These are phyloP conservation scores for Baeospora myosura DNA, from an alignment of 1,284 basidiomycete species.

Conservation along the genomic window DNA sequence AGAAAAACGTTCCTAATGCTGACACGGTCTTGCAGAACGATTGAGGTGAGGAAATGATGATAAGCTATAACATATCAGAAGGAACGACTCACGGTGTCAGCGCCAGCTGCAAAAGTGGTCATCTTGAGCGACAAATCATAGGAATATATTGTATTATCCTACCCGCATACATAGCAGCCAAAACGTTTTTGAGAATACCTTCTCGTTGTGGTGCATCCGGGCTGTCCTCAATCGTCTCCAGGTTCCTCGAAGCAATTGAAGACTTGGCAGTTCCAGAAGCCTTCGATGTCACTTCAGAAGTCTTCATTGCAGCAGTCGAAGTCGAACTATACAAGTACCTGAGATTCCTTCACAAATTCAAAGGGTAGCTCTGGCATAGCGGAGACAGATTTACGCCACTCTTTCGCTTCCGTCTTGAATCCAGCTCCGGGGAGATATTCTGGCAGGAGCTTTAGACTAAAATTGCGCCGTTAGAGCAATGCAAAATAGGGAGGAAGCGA, in stretches of 20 bases:
- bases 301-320: too few species aligned
- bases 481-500: too few species aligned
- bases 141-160: background rate
- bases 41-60: background rate
- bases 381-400: conserved; percentile 6
- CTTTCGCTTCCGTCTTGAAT: background rate
- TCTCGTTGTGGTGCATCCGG: conserved; percentile 3
- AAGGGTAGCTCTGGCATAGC: conserved; percentile 9
- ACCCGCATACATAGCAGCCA: conserved; percentile 9
- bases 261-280: conserved; percentile 7
- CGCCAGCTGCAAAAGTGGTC: conserved; percentile 3
- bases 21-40: conserved; percentile 9
- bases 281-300: conserved; percentile 5
- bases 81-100: conserved; percentile 9
- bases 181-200: too few species aligned
- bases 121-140: background rate
- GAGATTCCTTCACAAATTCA: conserved; percentile 3
- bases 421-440: background rate
- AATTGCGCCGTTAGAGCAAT: too few species aligned
- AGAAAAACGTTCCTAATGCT: background rate
- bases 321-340: conserved; percentile 1
- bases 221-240: conserved; percentile 7
- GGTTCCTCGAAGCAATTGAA: conserved; percentile 7
- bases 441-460: conserved; percentile 4
- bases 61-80: background rate